Base-by-base conservation (phyloP, 1,284 basidiomycete genomes). In the Leccinum subfulvum region DNA sequence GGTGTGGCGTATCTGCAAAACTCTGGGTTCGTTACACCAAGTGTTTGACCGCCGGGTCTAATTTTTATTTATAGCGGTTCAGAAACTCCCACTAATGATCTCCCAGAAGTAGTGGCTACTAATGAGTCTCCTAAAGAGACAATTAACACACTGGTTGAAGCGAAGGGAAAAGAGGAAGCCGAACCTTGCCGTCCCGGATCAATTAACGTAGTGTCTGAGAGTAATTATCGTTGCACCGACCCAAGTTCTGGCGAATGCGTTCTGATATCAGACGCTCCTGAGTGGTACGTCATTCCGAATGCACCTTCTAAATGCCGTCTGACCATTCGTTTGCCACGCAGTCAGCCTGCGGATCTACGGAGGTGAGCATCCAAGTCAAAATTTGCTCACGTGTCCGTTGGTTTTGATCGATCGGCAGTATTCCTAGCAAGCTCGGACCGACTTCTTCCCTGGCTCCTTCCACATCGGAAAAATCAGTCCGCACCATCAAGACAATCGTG, bases 401-500 rank as follows among this genome's bases (percentile, higher is more conserved):
- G 16, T 69, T 33, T 23, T 7, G 6, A 18, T 23, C 30, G 2
- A 52, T 39, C 4, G 26, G 37, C 10, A 70, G 69, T 3, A 71
- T 70, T 51, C 57, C 69, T 23, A 73, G 69, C 13, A 71, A 69
- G 21, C 62, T 69, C 7, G 51, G 16, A n/a, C 21, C 57, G 5
- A 5, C 41, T 54, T 18, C 62, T 23, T 11, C 33, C 9, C 16
- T 11, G 14, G 5, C 10, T 2, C 16, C 28, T 28, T 6, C 30
- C 3, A 5, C n/a, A 16, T 67, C 60, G 7, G 41, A 41, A 18
- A 57, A 59, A 58, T 63, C 66, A 37, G 61, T 71, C 74, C 82
- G 84, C 60, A 75, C 81, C 54, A 82, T 90, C 59, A 88, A 85
- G 74, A 76, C 91, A 62, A 84, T 85, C 33, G 80, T 90, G 65